Conservation (phyloP, 495 filamentous ascomycete species). For the Aspergillus mulundensis region DNA sequence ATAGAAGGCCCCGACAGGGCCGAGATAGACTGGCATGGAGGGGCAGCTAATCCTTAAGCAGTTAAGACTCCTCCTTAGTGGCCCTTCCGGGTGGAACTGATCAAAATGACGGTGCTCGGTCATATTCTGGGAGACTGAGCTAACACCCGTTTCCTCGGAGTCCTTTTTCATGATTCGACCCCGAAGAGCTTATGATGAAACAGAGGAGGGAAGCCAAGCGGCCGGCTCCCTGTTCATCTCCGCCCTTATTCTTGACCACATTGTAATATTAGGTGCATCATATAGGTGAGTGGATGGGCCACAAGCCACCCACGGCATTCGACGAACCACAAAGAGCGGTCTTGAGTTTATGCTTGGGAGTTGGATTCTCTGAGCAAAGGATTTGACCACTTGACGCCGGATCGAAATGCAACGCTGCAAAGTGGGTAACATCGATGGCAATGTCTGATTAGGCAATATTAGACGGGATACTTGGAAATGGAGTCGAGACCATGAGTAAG, state of each 20-base stretch:
- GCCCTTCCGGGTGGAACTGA: conserved; percentile 6
- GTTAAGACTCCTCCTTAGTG: conserved; percentile 11
- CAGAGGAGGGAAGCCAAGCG: conserved; percentile 4
- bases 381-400: background rate
- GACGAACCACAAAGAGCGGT: background rate
- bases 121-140: background rate
- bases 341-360: conserved; percentile 1
- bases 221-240: conserved; percentile 7
- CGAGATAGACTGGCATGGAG: conserved; percentile 4
- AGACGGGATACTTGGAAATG: background rate
- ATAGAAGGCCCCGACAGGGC: conserved; percentile 2
- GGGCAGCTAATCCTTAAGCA: conserved; percentile 7
- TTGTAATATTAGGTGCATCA: conserved; percentile 5
- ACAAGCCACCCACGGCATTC: background rate
- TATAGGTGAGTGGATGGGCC: background rate
- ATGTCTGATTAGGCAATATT: conserved; percentile 6
- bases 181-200: conserved; percentile 5
- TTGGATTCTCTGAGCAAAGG: background rate
- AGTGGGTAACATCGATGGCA: background rate
- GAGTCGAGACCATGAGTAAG: background rate
- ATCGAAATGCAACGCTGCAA: background rate
- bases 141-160: background rate
- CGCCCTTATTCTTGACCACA: conserved; percentile 3
- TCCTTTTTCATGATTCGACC: background rate
- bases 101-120: background rate